A percentile compares a stretch with the other conserved stretches of the same genome.
Evolutionary conservation across 257 asterid species (phyloP).

Genomic region (Coffea canephora): DNA sequence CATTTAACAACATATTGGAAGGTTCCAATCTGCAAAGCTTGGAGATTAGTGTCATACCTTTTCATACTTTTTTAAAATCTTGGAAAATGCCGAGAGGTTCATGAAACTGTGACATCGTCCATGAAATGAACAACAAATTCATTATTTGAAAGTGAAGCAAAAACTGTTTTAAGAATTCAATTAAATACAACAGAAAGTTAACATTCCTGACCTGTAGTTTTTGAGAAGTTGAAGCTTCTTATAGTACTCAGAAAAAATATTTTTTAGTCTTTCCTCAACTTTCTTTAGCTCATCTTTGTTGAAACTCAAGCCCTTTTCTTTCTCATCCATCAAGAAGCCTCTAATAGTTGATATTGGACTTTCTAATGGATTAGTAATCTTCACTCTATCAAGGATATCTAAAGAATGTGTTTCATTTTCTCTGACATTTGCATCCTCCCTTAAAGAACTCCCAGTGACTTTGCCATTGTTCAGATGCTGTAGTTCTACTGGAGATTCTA

Average conservation of each 20-base stretch:
- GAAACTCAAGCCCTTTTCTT: conserved; percentile 49
- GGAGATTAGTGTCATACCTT: conserved; percentile 44
- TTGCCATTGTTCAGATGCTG: conserved; percentile 22
- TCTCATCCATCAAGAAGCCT: conserved; percentile 57
- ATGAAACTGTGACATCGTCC: conserved; percentile 52
- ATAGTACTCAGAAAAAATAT: conserved; percentile 57
- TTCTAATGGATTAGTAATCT: conserved; percentile 53
- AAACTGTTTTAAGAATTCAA: conserved; percentile 12
- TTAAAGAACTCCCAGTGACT: conserved; percentile 18
- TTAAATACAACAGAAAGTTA: not conserved
- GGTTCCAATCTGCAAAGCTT: not conserved
- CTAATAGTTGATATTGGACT: conserved; percentile 69
- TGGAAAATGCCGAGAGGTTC: conserved; percentile 70
- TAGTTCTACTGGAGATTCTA: conserved; percentile 27
- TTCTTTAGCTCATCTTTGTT: conserved; percentile 55
- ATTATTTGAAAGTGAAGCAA: not conserved
- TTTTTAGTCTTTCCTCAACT: conserved; percentile 60
- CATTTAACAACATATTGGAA: not conserved
- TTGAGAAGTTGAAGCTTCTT: conserved; percentile 72
- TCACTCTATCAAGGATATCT: conserved; percentile 65
- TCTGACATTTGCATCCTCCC: conserved; percentile 20
- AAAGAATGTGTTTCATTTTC: conserved; percentile 24
- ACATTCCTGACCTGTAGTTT: conserved; percentile 51
- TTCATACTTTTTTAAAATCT: conserved; percentile 86
- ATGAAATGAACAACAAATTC: conserved; percentile 17